Evolutionary conservation across 805 yeast species (phyloP), one percentile per base, ranked within the genome.

Genomic region (Candida stauntonica): DNA sequence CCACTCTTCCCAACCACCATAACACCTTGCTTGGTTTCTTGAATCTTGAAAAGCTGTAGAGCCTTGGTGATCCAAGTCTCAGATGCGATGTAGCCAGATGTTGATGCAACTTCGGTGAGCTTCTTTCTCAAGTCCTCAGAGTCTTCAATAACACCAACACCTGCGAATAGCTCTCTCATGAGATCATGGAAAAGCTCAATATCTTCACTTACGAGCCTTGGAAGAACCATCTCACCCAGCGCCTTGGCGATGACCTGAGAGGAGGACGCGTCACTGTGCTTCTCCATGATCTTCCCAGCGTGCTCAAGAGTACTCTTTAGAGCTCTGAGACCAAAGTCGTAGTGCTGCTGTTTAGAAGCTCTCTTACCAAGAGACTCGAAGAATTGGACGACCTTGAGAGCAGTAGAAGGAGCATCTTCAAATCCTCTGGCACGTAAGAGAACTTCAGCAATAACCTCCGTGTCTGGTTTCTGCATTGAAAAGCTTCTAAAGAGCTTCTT

Each of bases 261-360:
- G 38, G 70, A 72, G 9, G 47, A 42, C 15, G 39, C 4, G 29
- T 33, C 6, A 4, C 7, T 26, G 5, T 15, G 27, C 34, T 33
- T 34, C 73, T 57, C 40, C 5, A 61, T 66, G 8, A 74, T 48
- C 13, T 53, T 45, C 2, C 87, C 86, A 46, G 89, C 79, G 38
- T 72, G 72, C 7, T 66, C 60, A 14, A 91, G 57, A 1, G 81
- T 75, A 27, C 78, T 69, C 52, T 89, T 91, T 41, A 91, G 58
- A 0, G 95, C 80, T 42, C 98, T 69, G 30, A 91, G 62, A 0
- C 97, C 96, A 70, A 91, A 91, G 52, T 91, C 97, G 50, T 91
- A 91, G 55, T 91, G 97, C 5, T 59, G 54, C 52, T 86, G 96
- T 0, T 44, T 17, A 0, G 84, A 68, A 11, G 77, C 59, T 0